phyloP scores from a whole-genome alignment of 345 rosid genomes.

The Eucalyptus caleyi region DNA sequence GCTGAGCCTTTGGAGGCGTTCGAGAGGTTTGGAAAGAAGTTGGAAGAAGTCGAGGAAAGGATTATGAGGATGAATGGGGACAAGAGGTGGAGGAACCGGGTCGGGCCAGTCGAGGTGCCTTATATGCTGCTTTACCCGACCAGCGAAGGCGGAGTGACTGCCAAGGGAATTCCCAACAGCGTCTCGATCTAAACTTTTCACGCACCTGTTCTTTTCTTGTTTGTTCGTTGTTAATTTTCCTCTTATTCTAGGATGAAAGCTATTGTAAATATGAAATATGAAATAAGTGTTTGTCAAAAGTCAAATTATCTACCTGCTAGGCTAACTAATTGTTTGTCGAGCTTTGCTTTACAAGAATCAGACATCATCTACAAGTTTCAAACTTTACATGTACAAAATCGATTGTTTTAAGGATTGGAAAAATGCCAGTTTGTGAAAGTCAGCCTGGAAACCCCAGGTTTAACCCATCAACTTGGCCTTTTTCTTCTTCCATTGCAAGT shows the following conservation, averaged over 20 bases:
- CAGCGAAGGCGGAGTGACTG: conserved; percentile 8
- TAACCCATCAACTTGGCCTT: not conserved
- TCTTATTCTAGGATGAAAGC: not conserved
- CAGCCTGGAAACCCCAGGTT: not conserved
- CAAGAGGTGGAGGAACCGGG: not conserved
- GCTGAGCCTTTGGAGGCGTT: not conserved
- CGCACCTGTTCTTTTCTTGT: not conserved
- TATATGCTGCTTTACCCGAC: not conserved
- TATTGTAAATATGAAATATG: not conserved
- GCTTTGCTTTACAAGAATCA: not conserved
- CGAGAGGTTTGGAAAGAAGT: not conserved
- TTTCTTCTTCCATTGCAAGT: not conserved
- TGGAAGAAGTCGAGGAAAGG: not conserved
- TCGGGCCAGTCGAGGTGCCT: not conserved
- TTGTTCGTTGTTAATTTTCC: not conserved
- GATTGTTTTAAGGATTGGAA: not conserved
- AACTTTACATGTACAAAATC: not conserved
- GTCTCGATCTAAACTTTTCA: not conserved
- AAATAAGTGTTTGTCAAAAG: not conserved
- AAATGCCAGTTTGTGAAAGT: not conserved
- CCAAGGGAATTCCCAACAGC: conserved; percentile 1
- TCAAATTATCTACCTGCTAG: not conserved
- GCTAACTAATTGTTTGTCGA: not conserved
- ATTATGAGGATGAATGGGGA: not conserved
- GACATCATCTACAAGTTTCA: not conserved